Evolutionary conservation across 2,329 filamentous ascomycete genomes (phyloP), one percentile per base, ranked within the genome.

Genomic region (Domatiomyces globalis): DNA sequence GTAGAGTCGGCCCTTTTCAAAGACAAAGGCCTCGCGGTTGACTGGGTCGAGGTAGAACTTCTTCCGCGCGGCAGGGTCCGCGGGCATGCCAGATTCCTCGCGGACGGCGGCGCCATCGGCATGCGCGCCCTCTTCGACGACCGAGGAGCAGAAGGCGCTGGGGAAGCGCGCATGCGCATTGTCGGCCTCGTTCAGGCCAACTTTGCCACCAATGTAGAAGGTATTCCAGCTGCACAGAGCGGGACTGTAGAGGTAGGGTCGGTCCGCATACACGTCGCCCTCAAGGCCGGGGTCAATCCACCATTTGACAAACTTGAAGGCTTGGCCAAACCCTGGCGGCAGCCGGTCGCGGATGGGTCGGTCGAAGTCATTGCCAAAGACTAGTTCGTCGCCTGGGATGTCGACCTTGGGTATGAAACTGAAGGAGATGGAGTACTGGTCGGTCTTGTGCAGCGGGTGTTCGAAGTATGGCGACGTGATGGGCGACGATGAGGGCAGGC

Each of bases 361-460:
- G 63, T 95, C 89, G 65, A 96, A 95, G 72, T 95, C 88, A 66
- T 96, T 96, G 43, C 90, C 92, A 61, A 95, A 95, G 50, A 95
- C 81, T 2, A 98, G 73, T 56, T 94, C 81, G 22, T 78, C 68
- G 45, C 80, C 87, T 2, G 74, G 73, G 51, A 94, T 80, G 36
- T 67, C 67, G 27, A 70, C 61, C 61, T 85, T 86, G n/a, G 84
- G 86, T 0, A 77, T 80, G 66, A 95, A 86, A 45, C 79, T 77
- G 63, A 95, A 83, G 29, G 79, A 76, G 61, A 96, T 87, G 61
- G 82, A 86, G 72, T 95, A 95, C 64, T 87, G 84, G 67, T 95
- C 89, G 56, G 74, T 72, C 19, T 71, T 72, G 65, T 94, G 88
- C 17, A 78, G 75, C 5, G 81, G 77, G 5, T 78, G 70, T 12